Evolutionary conservation across 163 green algal species (phyloP), one percentile per base, ranked within the genome.

Genomic region (Scenedesmus sp.): DNA sequence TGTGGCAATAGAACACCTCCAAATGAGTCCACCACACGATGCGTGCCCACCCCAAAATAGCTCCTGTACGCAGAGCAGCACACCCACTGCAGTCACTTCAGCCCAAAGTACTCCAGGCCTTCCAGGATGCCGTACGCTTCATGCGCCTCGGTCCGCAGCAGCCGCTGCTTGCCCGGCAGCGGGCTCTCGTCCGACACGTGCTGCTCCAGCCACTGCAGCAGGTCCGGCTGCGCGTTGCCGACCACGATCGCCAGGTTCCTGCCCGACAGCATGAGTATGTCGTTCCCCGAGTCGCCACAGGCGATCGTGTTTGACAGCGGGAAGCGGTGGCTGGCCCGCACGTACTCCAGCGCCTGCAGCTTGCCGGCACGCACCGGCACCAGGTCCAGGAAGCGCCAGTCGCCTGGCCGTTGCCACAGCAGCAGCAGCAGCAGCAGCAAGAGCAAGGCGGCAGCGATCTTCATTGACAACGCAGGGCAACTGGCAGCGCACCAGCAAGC

Each of bases 261-360:
- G 92, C 94, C 94, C 43, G 93, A 92, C 44, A 98, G 93, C 96
- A 98, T 97, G 86, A 97, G 90, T 73, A 98, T 96, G 91, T 98
- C 97, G 93, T 98, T 98, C 59, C 96, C 97, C 22, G 85, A 95
- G 94, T 99, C 97, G 7, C 97, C 97, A 51, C 95, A 97, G 26
- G 97, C 97, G 46, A 99, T 94, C 2, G 95, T 98, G 5, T 91
- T 85, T 12, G 87, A 49, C 0, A 92, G 68, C 0, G 85, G 40
- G 90, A 98, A 98, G 43, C 94, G 95, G 61, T 96, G 93, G 82
- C 81, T 81, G 24, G 93, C 68, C 22, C 95, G 91, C 46, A 97
- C 94, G 87, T 97, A 96, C 76, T 98, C 94, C 35, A 98, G 91
- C 46, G 95, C 93, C 85, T 97, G 87, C 42, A 97, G 93, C 95